Conservation (phyloP, 805 yeast genomes). For the Grigorovia transvaalensis region DNA sequence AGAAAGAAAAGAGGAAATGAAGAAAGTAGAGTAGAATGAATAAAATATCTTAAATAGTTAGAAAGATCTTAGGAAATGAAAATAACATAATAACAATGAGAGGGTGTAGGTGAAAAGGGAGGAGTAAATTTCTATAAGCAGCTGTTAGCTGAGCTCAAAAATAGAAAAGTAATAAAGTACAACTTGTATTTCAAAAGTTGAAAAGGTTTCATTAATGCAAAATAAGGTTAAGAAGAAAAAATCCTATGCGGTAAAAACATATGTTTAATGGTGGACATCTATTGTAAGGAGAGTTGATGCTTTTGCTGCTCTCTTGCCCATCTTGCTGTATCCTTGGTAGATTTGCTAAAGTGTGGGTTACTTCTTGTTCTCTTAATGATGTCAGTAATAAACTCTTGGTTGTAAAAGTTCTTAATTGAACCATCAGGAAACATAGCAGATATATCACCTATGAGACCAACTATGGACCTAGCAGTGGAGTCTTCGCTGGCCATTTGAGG, state of each 20-base stretch:
- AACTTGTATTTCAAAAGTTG: background rate
- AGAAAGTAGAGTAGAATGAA: background rate
- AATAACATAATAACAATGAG: constrained; percentile 6
- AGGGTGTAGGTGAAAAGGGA: constrained; percentile 4
- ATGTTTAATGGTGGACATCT: background rate
- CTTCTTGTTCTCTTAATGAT: constrained; percentile 65
- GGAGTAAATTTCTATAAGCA: background rate
- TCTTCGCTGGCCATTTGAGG: constrained; percentile 52
- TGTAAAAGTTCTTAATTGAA: constrained; percentile 53
- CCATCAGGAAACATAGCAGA: constrained; percentile 80
- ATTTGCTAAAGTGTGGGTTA: constrained; percentile 47
- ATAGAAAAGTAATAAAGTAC: background rate
- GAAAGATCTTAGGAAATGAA: constrained; percentile 5
- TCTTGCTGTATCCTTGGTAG: constrained; percentile 83
- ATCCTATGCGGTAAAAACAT: background rate
- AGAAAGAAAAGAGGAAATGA: constrained; percentile 6
- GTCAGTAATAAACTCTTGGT: constrained; percentile 69
- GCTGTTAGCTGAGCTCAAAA: too few relatives aligned
- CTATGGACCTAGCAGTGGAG: constrained; percentile 68
- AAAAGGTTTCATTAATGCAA: background rate
- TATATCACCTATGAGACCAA: constrained; percentile 87
- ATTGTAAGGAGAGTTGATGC: constrained; percentile 20
- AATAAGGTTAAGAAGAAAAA: background rate
- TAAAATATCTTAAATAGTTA: constrained; percentile 3
- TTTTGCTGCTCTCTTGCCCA: constrained; percentile 82